Percentiles rank a stretch among this genome's conserved stretches.
These are phyloP conservation scores for Globisporangium iwayamae DNA, from an alignment of 352 stramenopile genomes.

Conservation along the genomic window DNA sequence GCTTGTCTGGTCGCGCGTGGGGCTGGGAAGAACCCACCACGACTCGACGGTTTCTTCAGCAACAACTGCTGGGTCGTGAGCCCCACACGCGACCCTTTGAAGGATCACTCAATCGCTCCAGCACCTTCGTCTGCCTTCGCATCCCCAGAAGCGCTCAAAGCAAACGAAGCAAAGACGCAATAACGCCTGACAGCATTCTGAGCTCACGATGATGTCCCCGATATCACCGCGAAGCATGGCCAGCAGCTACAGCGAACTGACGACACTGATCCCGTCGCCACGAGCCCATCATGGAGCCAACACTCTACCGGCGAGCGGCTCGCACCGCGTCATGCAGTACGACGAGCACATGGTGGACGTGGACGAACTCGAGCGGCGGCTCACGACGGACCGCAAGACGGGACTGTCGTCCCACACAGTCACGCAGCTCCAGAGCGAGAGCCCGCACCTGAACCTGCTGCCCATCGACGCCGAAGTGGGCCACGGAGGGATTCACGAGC, in stretches of 20 bases:
- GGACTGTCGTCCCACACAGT: conserved; percentile 28
- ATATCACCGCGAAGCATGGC: background rate
- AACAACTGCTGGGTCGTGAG: background rate
- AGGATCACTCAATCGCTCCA: background rate
- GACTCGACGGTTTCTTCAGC: background rate
- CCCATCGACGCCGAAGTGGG: conserved; percentile 40
- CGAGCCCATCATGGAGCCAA: background rate
- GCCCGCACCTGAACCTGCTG: conserved; percentile 35
- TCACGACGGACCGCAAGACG: conserved; percentile 26
- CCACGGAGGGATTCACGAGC: conserved; percentile 51
- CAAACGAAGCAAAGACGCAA: background rate
- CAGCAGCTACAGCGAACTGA: background rate
- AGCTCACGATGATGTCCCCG: background rate
- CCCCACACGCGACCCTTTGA: background rate
- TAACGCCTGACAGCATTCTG: background rate
- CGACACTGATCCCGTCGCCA: background rate
- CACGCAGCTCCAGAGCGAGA: conserved; percentile 26
- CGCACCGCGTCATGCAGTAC: conserved; percentile 22
- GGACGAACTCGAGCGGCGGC: conserved; percentile 41
- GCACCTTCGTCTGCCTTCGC: background rate
- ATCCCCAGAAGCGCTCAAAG: background rate
- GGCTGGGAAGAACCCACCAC: background rate
- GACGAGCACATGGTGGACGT: conserved; percentile 47
- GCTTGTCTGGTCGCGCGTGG: background rate
- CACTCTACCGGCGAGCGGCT: background rate